A percentile compares a stretch with the other conserved stretches of the same genome.
Conservation (phyloP, 2,329 filamentous ascomycete genomes). For the Exophiala aquamarina region DNA sequence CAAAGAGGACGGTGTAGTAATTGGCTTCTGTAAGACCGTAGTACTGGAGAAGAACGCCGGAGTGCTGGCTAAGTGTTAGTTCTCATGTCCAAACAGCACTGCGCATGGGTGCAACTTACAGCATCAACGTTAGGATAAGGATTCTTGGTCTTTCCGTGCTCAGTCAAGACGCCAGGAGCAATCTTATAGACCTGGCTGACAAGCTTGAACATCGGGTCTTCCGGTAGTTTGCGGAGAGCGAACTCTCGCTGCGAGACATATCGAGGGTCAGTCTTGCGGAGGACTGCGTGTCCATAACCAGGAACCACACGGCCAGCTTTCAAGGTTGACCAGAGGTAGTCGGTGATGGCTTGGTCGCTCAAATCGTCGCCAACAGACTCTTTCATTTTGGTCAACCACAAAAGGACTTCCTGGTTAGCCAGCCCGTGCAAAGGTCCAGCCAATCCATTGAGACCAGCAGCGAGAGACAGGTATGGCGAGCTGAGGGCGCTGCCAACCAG, state of each 20-base stretch:
- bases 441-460: constrained; percentile 96
- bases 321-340: constrained; percentile 98
- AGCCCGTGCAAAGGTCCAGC: constrained; percentile 97
- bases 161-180: constrained; percentile 91
- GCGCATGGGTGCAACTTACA: constrained; percentile 37
- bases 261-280: constrained; percentile 99
- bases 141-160: constrained; percentile 99
- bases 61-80: constrained; percentile 60
- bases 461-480: constrained; percentile 94
- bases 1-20: constrained; percentile 99
- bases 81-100: neutral
- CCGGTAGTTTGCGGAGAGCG: constrained; percentile 86
- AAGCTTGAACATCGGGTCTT: constrained; percentile 99
- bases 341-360: constrained; percentile 92
- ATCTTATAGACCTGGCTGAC: constrained; percentile 99
- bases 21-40: constrained; percentile 98
- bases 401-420: constrained; percentile 98
- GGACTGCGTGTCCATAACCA: constrained; percentile 97
- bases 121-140: constrained; percentile 98
- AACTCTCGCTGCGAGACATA: constrained; percentile 99
- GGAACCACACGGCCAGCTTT: constrained; percentile 95
- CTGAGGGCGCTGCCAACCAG: constrained; percentile 93
- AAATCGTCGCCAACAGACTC: constrained; percentile 88
- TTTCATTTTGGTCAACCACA: constrained; percentile 99
- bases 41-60: constrained; percentile 98